Percentiles rank a stretch among this genome's conserved stretches.
phyloP scores from a whole-genome alignment of 345 rosid genomes.

The Dipteronia sinensis region DNA sequence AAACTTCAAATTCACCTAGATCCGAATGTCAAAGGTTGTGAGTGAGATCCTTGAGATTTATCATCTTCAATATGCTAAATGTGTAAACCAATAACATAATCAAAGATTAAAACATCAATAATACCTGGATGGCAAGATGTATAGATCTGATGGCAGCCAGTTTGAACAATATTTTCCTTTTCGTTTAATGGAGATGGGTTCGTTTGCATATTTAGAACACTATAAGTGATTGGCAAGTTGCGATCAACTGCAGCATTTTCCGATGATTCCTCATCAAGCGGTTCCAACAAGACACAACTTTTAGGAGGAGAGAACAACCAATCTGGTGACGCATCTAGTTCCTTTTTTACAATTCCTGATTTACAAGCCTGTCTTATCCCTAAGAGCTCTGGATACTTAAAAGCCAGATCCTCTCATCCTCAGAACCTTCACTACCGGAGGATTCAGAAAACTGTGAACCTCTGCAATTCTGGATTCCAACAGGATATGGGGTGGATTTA shows the following conservation, averaged over 20 bases:
- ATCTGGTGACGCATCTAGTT: conserved; percentile 59
- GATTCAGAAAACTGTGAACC: conserved; percentile 54
- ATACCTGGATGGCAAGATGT: conserved; percentile 25
- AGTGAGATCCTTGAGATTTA: too few relatives aligned
- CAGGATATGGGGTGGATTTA: conserved; percentile 60
- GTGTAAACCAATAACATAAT: conserved; percentile 7
- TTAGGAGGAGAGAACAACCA: conserved; percentile 95
- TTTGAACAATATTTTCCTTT: conserved; percentile 22
- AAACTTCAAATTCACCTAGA: not conserved
- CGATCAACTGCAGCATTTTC: conserved; percentile 24
- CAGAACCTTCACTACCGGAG: conserved; percentile 49
- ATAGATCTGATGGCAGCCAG: conserved; percentile 20
- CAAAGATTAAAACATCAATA: not conserved
- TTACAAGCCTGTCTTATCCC: conserved; percentile 49
- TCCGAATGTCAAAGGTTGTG: too few relatives aligned
- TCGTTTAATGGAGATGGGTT: conserved; percentile 17
- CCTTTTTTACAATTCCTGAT: conserved; percentile 48
- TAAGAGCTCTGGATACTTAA: conserved; percentile 75
- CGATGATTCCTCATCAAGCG: conserved; percentile 43
- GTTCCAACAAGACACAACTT: conserved; percentile 74
- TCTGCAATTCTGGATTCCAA: conserved; percentile 36
- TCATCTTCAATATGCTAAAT: not conserved
- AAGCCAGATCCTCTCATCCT: conserved; percentile 40
- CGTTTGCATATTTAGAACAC: conserved; percentile 20
- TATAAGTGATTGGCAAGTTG: conserved; percentile 18